Conservation (phyloP, 2,329 filamentous ascomycete species). For the Colletotrichum liriopes region DNA sequence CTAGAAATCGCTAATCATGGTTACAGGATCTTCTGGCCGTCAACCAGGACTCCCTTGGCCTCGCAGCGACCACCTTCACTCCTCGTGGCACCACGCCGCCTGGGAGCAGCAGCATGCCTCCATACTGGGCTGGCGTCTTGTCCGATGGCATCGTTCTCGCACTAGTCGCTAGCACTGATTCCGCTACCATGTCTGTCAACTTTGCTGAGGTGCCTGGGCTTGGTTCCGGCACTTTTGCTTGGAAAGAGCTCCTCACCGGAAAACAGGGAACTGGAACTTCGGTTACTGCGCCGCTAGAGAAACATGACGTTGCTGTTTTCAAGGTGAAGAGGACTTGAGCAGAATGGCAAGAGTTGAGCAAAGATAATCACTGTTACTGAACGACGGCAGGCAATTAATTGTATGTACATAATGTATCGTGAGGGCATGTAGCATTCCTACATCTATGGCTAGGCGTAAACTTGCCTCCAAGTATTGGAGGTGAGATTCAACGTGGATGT, state of each 20-base stretch:
- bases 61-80: neutral
- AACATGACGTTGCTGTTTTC: neutral
- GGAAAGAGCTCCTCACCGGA: slow-evolving; percentile 2
- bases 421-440: too few relatives aligned
- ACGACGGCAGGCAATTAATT: too few relatives aligned
- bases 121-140: neutral
- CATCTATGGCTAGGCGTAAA: too few relatives aligned
- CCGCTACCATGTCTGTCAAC: slow-evolving; percentile 1
- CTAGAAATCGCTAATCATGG: neutral
- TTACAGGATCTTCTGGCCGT: neutral
- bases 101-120: neutral
- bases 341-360: too few relatives aligned
- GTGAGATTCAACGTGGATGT: too few relatives aligned
- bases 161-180: neutral
- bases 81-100: neutral
- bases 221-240: neutral
- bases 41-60: neutral
- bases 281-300: neutral
- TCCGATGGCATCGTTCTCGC: neutral
- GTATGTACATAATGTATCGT: too few relatives aligned
- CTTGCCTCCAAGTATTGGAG: too few relatives aligned
- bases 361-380: too few relatives aligned
- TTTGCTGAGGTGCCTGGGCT: neutral
- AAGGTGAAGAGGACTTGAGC: neutral
- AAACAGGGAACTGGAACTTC: neutral